Evolutionary conservation across 73 alveolate genomes (phyloP), one percentile per base, ranked within the genome.

Genomic region (Tetrahymena malaccensis): DNA sequence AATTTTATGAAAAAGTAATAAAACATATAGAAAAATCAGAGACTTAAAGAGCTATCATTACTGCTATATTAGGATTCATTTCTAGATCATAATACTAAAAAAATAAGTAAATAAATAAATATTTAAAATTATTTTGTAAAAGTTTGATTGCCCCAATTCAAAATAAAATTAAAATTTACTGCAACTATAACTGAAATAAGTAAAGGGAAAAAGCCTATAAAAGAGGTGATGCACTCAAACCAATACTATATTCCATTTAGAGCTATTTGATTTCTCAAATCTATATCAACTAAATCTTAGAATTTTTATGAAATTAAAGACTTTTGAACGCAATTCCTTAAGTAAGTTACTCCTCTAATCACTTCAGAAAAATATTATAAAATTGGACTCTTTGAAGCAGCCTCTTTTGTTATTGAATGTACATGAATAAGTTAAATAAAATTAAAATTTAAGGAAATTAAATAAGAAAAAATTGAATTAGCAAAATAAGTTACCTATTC

Each of bases 191-290:
- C 6, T 70, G 89, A 70, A 3, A 70, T n/a, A 4, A 70, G 22
- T 22, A 70, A 9, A 70, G 89, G 89, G 25, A 70, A 70, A 25
- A 70, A 19, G 17, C 89, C 31, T 70, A 70, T 19, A 70, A 70
- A 70, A 1, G 40, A 0, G 0, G 89, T n/a, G 35, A 70, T 70
- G 35, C 38, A 70, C 17, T 70, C 89, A 83, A 94, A 94, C 96
- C 96, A 94, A 70, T 94, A 70, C 31, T 94, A 19, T 21, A 94
- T 19, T 34, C 96, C 96, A 56, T 56, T 70, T 34, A 94, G 35
- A 94, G 85, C 57, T 85, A 94, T 57, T 58, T 94, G 70, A 94
- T 94, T 94, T 70, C 96, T 93, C 35, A 94, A n/a, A 35, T 94
- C 96, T 19, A 94, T 12, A 58, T 94, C 94, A 57, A 94, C 89